Evolutionary conservation across 176 grass and related monocot species (phyloP).

Genomic region (sorghum (Sorghum bicolor)): DNA sequence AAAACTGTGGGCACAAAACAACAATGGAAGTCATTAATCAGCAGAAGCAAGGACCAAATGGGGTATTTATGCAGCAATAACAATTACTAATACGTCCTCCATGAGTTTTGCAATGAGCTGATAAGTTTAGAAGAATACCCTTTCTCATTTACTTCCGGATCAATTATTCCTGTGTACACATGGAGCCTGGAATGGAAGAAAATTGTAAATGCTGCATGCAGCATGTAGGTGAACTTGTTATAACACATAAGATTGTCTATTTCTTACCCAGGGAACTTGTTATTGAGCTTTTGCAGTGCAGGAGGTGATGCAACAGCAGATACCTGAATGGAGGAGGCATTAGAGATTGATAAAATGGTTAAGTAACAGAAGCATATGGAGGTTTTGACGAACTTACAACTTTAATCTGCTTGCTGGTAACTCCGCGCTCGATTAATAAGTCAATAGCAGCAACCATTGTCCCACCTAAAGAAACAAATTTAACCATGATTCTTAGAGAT

Average conservation of each 20-base stretch:
- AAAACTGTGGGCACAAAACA: slow-evolving; percentile 57
- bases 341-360: not conserved
- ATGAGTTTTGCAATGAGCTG: not conserved
- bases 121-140: slow-evolving; percentile 58
- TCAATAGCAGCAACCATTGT: slow-evolving; percentile 90
- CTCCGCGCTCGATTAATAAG: slow-evolving; percentile 82
- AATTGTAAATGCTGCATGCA: not conserved
- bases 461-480: slow-evolving; percentile 67
- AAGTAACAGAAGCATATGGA: not conserved
- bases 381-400: slow-evolving; percentile 54
- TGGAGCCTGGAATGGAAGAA: slow-evolving; percentile 57
- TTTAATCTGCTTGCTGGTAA: slow-evolving; percentile 84
- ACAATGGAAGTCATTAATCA: not conserved
- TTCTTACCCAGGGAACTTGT: slow-evolving; percentile 87
- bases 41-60: not conserved
- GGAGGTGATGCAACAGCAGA: slow-evolving; percentile 90
- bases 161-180: slow-evolving; percentile 91
- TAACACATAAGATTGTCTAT: not conserved
- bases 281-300: slow-evolving; percentile 82
- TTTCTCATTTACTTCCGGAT: slow-evolving; percentile 92
- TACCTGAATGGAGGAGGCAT: slow-evolving; percentile 44
- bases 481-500: not conserved
- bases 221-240: slow-evolving; percentile 9
- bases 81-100: not conserved
- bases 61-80: not conserved